Percentiles rank a stretch among this genome's conserved stretches.
Conservation (phyloP, 2,329 filamentous ascomycete species). For the Xylaria arbuscula region DNA sequence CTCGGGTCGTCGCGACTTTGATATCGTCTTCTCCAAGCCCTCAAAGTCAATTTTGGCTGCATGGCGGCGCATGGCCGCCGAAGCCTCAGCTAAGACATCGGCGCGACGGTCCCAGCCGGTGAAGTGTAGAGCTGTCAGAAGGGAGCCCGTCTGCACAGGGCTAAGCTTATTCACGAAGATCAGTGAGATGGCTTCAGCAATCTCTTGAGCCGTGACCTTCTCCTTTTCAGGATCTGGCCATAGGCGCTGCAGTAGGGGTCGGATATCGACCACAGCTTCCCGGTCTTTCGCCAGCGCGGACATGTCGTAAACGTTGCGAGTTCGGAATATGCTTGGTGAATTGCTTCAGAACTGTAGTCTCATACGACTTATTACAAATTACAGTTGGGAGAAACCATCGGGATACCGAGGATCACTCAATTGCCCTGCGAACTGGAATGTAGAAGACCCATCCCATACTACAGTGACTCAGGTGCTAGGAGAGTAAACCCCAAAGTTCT, state of each 20-base stretch:
- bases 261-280: conserved; percentile 65
- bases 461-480: conserved; percentile 20
- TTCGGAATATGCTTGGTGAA: conserved; percentile 6
- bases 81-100: conserved; percentile 87
- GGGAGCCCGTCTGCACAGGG: conserved; percentile 85
- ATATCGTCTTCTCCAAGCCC: conserved; percentile 70
- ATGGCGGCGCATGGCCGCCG: conserved; percentile 83
- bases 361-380: not conserved
- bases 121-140: conserved; percentile 92
- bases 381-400: conserved; percentile 1
- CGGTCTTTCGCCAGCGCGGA: conserved; percentile 40
- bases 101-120: conserved; percentile 85
- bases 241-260: conserved; percentile 77
- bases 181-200: conserved; percentile 87
- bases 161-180: conserved; percentile 93
- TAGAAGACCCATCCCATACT: conserved; percentile 12
- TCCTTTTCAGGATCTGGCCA: conserved; percentile 67
- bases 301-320: conserved; percentile 22
- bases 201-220: conserved; percentile 78
- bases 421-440: conserved; percentile 12
- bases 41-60: conserved; percentile 76
- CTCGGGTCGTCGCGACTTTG: conserved; percentile 69
- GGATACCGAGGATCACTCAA: conserved; percentile 12
- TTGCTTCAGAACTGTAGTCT: conserved; percentile 6
- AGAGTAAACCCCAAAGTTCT: conserved; percentile 10